Base-by-base conservation (phyloP, 2,329 filamentous ascomycete species). In the Lachnellula subtilissima region DNA sequence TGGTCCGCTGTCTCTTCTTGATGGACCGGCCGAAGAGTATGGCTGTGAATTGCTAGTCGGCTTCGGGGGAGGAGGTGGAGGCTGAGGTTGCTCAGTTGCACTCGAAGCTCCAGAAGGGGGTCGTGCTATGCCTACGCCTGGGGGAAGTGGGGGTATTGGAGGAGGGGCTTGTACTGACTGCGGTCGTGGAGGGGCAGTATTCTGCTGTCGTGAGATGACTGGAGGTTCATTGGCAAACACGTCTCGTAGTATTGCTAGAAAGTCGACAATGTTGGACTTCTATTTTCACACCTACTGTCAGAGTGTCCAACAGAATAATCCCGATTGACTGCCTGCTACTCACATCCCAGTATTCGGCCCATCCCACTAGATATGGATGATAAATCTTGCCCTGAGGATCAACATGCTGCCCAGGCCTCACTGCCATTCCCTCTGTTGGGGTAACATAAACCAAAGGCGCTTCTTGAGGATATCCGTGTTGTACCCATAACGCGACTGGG, bases 191-290 rank as follows among this genome's bases (percentile, higher is more conserved):
- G 73, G 67, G 64, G 70, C 53, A 59, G 75, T 74, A 63, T 78
- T 76, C 65, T 80, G 79, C 61, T 85, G 85, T 63, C 85, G 86
- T 36, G 91, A 85, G 58, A 94, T 85, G 4, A 97, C 89, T 0
- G 94, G 94, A 8, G 94, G 94, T 67, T 99, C 94, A 73, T 95
- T 96, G 39, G 91, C 87, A 69, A 99, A 99, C 22, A 97, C 79
- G 53, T 94, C 90, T 63, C 88, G 83, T 3, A 99, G 74, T 28
- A 96, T 88, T 15, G 83, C 84, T 2, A 97, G 74, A 55, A 97
- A 90, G 68, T 96, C 91, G 43, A 88, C 75, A 2, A 97, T 76
- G 35, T 85, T 92, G 0, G 90, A 95, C 77, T 91, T 93, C 91
- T 86, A 52, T 39, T 35, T 17, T 15, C 23, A 53, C 17, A 35